phyloP scores from a whole-genome alignment of 192 early-diverging fungal genomes.

The Paraglomus occultum region DNA sequence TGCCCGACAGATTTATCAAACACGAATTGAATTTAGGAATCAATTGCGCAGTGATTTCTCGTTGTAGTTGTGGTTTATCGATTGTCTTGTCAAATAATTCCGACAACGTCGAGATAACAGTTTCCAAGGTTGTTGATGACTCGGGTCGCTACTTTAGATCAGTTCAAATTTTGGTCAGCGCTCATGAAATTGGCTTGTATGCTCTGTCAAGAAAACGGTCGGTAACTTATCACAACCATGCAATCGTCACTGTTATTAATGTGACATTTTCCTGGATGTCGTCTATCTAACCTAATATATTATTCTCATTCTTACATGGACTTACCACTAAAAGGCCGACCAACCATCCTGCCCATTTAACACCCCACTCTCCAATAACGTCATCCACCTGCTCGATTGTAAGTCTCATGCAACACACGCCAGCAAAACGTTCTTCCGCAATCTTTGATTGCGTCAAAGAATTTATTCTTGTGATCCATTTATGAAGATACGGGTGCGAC shows the following conservation, averaged over 20 bases:
- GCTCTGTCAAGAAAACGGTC: constrained; percentile 4
- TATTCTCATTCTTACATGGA: neutral
- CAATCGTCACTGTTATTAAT: neutral
- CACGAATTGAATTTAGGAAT: constrained; percentile 50
- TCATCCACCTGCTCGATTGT: constrained; percentile 47
- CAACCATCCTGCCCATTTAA: constrained; percentile 44
- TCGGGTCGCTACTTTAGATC: constrained; percentile 45
- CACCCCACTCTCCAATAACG: constrained; percentile 41
- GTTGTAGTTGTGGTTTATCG: constrained; percentile 51
- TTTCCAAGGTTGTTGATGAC: constrained; percentile 35
- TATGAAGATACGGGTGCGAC: constrained; percentile 33
- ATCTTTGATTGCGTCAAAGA: constrained; percentile 53
- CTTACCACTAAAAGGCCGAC: constrained; percentile 46
- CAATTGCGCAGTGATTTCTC: constrained; percentile 51
- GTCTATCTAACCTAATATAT: neutral
- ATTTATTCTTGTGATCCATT: constrained; percentile 54
- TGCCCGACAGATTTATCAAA: constrained; percentile 42
- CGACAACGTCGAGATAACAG: constrained; percentile 44
- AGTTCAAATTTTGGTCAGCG: neutral
- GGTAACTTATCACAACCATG: constrained; percentile 7
- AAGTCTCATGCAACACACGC: constrained; percentile 45
- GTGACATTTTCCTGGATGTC: neutral
- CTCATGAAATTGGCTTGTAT: neutral
- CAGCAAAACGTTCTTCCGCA: constrained; percentile 49
- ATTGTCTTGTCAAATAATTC: constrained; percentile 48